phyloP scores from a whole-genome alignment of 2,329 filamentous ascomycete species.

The Bipolaris cookei region DNA sequence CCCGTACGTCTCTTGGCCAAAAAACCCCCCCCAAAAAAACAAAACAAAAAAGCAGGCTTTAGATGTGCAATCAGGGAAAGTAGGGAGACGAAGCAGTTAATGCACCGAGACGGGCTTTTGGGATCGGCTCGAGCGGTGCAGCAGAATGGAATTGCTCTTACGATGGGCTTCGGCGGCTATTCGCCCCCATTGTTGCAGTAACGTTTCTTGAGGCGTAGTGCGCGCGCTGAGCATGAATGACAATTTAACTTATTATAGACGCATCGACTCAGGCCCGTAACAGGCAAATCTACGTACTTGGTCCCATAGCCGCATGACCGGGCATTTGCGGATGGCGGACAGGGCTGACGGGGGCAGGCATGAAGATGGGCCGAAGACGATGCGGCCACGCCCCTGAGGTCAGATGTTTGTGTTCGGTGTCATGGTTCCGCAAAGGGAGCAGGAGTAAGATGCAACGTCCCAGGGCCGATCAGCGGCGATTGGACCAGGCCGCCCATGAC shows the following conservation, averaged over 20 bases:
- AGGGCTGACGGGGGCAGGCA: slow-evolving; percentile 20
- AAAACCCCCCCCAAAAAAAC: slow-evolving; percentile 1
- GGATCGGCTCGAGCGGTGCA: slow-evolving; percentile 42
- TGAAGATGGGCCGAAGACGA: slow-evolving; percentile 20
- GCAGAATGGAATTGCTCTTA: slow-evolving; percentile 19
- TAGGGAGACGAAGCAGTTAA: slow-evolving; percentile 22
- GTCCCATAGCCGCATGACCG: slow-evolving; percentile 1
- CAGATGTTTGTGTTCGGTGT: slow-evolving; percentile 20
- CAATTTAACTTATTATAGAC: slow-evolving; percentile 38
- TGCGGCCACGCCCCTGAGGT: slow-evolving; percentile 21
- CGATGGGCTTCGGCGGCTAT: slow-evolving; percentile 24
- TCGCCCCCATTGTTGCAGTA: slow-evolving; percentile 17
- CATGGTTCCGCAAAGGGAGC: slow-evolving; percentile 32
- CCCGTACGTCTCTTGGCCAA: neutral
- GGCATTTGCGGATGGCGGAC: slow-evolving; percentile 18
- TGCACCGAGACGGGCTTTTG: slow-evolving; percentile 22
- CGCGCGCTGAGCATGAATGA: slow-evolving; percentile 34
- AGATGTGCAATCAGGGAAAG: slow-evolving; percentile 28
- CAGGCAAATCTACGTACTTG: slow-evolving; percentile 10
- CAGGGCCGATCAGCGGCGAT: slow-evolving; percentile 36
- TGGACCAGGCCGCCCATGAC: slow-evolving; percentile 26
- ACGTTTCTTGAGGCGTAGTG: slow-evolving; percentile 32
- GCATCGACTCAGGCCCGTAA: neutral
- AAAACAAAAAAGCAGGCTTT: slow-evolving; percentile 24
- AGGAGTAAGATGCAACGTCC: slow-evolving; percentile 16